Base-by-base conservation (phyloP, 495 filamentous ascomycete genomes). In the Annulohypoxylon bovei region DNA sequence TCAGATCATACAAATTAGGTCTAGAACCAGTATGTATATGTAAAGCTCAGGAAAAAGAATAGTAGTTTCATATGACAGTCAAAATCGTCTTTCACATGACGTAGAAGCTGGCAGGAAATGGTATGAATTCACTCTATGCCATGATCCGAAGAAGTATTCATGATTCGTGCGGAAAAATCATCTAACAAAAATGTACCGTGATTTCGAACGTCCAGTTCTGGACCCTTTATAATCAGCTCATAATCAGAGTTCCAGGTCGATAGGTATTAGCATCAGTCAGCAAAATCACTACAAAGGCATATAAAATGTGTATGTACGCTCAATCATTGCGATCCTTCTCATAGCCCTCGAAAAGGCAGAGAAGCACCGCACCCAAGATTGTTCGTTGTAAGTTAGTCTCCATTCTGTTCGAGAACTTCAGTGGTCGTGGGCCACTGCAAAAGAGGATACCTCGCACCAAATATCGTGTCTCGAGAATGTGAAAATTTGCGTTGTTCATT, bases 361-460 rank as follows among this genome's bases (percentile, higher is more conserved):
- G 75, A 80, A 83, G 79, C 81, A 81, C 82, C 82, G 84, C 84
- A 86, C 84, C 84, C 84, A 86, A 86, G 84, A 86, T 82, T 81
- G 80, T 82, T 76, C 81, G 81, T 75, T 81, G 74, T 55, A 60
- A 75, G 75, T 80, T 79, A 44, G 73, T 86, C 84, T 86, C 81
- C 84, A 83, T 86, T 82, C 81, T 84, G 77, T 81, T 71, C 79
- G 77, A 80, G 78, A 82, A 77, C 71, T 76, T 77, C 77, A 76
- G 72, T 76, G 76, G 81, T 86, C 84, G 57, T 86, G 82, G 81
- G 79, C 70, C 67, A 73, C 68, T 68, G 62, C 71, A 72, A 71
- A 68, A 66, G 58, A 71, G 65, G 63, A 67, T 61, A 75, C 83
- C 83, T 85, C 81, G 75, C 76, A 79, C 76, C 74, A 78, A 80